phyloP scores from a whole-genome alignment of 768 basidiomycete species.

The Cystofilobasidium bisporidii region DNA sequence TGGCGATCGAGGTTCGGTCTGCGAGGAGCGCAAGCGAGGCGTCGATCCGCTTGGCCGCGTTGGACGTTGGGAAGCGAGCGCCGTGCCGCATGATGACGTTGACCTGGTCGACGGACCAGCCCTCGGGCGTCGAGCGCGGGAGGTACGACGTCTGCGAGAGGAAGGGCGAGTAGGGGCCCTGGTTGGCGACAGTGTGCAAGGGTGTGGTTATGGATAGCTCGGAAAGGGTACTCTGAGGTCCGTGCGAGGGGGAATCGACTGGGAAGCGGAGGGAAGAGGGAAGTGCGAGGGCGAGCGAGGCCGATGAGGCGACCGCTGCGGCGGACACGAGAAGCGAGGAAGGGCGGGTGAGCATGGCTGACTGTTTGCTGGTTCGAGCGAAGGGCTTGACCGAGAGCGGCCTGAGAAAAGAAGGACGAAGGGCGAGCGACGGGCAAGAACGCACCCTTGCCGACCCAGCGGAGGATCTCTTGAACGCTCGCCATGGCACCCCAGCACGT shows the following conservation, averaged over 20 bases:
- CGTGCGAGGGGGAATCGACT: not conserved
- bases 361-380: too few relatives aligned
- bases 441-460: too few relatives aligned
- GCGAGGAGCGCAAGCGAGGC: conserved; percentile 16
- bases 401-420: too few relatives aligned
- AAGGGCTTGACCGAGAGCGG: too few relatives aligned
- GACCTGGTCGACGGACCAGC: conserved; percentile 18
- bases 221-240: not conserved
- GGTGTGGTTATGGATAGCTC: not conserved
- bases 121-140: not conserved
- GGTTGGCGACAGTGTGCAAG: not conserved
- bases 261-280: not conserved
- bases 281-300: not conserved
- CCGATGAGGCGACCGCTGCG: not conserved
- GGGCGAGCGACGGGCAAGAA: too few relatives aligned
- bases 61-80: not conserved
- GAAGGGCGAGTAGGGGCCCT: not conserved
- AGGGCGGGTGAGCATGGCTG: not conserved
- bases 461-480: too few relatives aligned
- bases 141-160: not conserved
- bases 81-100: conserved; percentile 10
- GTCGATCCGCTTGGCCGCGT: not conserved
- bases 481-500: too few relatives aligned
- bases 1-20: conserved; percentile 8
- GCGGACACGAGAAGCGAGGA: not conserved